These are phyloP conservation scores for Phalaenopsis hybrid DNA, from an alignment of 116 monocot genomes.

Conservation along the genomic window DNA sequence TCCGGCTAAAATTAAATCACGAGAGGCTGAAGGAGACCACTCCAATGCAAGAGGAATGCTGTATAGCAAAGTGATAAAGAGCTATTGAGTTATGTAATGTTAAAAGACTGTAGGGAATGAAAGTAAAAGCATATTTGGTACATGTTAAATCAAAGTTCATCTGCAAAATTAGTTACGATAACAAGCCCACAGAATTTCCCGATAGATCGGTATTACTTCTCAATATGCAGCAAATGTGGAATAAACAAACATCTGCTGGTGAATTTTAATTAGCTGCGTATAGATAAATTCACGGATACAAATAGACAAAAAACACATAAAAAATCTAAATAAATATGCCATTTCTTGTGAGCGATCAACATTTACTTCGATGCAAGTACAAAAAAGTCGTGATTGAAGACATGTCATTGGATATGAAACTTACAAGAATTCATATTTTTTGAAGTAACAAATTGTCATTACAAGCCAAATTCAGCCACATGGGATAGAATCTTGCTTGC, in stretches of 20 bases:
- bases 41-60: conserved; percentile 88
- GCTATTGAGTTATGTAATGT: background rate
- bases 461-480: too few relatives aligned
- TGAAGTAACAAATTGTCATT: too few relatives aligned
- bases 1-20: conserved; percentile 76
- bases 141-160: background rate
- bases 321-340: too few relatives aligned
- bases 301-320: too few relatives aligned
- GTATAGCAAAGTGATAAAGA: conserved; percentile 16
- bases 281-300: too few relatives aligned
- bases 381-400: too few relatives aligned
- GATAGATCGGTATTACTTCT: background rate
- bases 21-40: conserved; percentile 64
- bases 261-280: too few relatives aligned
- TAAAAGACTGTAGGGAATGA: background rate
- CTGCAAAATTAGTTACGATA: background rate
- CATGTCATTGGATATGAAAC: too few relatives aligned
- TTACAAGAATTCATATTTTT: too few relatives aligned
- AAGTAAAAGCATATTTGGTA: background rate
- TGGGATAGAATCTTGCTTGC: too few relatives aligned
- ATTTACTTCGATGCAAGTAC: too few relatives aligned
- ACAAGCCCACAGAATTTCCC: background rate
- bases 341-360: too few relatives aligned
- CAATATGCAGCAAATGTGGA: background rate
- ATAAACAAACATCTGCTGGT: background rate